These are phyloP conservation scores for Ceratonia siliqua DNA, from an alignment of 306 rosid species.

Conservation along the genomic window DNA sequence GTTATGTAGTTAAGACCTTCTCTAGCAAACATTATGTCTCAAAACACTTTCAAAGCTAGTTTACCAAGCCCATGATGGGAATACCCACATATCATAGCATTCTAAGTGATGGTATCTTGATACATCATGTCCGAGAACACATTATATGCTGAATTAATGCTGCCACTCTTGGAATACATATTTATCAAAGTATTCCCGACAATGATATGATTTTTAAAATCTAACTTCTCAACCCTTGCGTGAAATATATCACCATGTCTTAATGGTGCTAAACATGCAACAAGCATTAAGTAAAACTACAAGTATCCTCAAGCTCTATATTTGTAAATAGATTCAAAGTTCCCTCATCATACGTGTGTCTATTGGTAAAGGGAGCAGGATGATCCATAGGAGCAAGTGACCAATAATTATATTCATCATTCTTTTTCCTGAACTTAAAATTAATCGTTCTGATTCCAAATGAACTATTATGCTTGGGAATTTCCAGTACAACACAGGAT, in stretches of 20 bases:
- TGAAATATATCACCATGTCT: slow-evolving; percentile 60
- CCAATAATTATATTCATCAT: slow-evolving; percentile 53
- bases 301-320: slow-evolving; percentile 49
- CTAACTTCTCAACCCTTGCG: slow-evolving; percentile 51
- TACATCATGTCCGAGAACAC: slow-evolving; percentile 45
- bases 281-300: slow-evolving; percentile 61
- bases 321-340: slow-evolving; percentile 45
- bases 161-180: slow-evolving; percentile 72
- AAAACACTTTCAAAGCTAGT: slow-evolving; percentile 60
- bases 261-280: slow-evolving; percentile 57
- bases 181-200: slow-evolving; percentile 62
- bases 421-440: slow-evolving; percentile 84
- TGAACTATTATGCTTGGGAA: slow-evolving; percentile 70
- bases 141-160: slow-evolving; percentile 57
- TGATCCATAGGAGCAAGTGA: slow-evolving; percentile 16
- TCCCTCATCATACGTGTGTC: slow-evolving; percentile 49
- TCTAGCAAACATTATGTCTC: slow-evolving; percentile 49
- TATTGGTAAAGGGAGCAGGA: slow-evolving; percentile 27
- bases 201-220: slow-evolving; percentile 50
- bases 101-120: slow-evolving; percentile 57
- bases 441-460: slow-evolving; percentile 88
- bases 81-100: slow-evolving; percentile 65
- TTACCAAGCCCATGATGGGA: slow-evolving; percentile 72
- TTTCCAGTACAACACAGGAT: slow-evolving; percentile 78
- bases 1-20: slow-evolving; percentile 53